Base-by-base conservation (phyloP, 306 rosid genomes). In the Sicyos baderoa region DNA sequence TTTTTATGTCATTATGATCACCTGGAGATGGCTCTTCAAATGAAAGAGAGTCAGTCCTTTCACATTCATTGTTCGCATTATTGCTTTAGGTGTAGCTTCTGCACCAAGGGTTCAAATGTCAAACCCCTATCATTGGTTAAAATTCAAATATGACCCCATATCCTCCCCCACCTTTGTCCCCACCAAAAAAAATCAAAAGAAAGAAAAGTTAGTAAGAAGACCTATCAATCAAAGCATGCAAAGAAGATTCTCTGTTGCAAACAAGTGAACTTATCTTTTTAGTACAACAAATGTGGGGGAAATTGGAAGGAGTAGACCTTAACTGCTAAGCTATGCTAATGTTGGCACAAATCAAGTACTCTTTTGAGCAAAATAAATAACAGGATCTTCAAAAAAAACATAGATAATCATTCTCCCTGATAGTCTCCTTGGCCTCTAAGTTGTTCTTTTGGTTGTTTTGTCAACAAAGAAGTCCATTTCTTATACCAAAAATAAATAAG, bases 51-150 rank as follows among this genome's bases (percentile, higher is more conserved):
- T 92, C 76, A 92, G 81, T 49, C 97, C 97, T 90, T 92, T 92
- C 77, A 92, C 96, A 84, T 92, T 92, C 97, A 92, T 92, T 40
- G 97, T 92, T 82, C 97, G 91, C 97, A 92, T 83, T 75, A 92
- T 89, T 54, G 97, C 97, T 83, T 92, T 92, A 23, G 97, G 97
- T 17, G 97, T 92, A 75, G 97, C 97, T 86, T 92, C 97, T 92
- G 96, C 86, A 86, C 72, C 80, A 54, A 82, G 72, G 50, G 81
- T 57, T 63, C 72, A 72, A 22, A 74, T 66, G 54, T 66, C 55
- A 66, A 63, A 63, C 54, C 71, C 71, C 15, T 40, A 42, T 63
- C 71, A 70, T 76, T 35, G 54, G 70, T 82, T 75, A 86, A 76
- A 71, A 76, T 74, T 47, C 51, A 47, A 47, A 47, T 12, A 47